These are phyloP conservation scores for Globisporangium paroecandrum DNA, from an alignment of 352 stramenopile species.

Conservation along the genomic window DNA sequence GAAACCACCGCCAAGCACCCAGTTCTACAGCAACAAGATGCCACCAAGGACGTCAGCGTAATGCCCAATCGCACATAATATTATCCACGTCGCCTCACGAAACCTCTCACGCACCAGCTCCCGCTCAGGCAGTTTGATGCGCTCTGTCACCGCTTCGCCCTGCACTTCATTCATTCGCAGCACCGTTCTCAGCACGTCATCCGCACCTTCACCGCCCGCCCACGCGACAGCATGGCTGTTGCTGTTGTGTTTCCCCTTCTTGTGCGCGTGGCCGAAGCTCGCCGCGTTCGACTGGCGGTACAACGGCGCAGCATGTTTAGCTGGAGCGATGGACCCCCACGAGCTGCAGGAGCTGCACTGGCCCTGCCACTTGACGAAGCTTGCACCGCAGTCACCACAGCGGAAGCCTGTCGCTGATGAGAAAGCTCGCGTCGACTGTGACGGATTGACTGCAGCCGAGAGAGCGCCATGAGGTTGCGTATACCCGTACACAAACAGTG, in stretches of 20 bases:
- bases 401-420: conserved; percentile 30
- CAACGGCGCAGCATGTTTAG: conserved; percentile 29
- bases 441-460: not conserved
- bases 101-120: conserved; percentile 34
- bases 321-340: conserved; percentile 88
- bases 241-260: conserved; percentile 33
- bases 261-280: conserved; percentile 31
- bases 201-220: conserved; percentile 25
- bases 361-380: conserved; percentile 81
- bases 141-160: conserved; percentile 43
- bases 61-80: too few relatives aligned
- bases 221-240: conserved; percentile 28
- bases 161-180: conserved; percentile 76
- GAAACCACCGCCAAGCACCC: conserved; percentile 95
- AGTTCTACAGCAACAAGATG: conserved; percentile 57
- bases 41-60: not conserved
- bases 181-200: conserved; percentile 21
- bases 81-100: too few relatives aligned
- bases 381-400: conserved; percentile 57
- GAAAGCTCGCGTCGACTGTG: conserved; percentile 14
- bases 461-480: not conserved
- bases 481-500: too few relatives aligned
- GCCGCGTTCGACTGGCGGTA: conserved; percentile 62
- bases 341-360: conserved; percentile 84
- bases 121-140: conserved; percentile 64